These are phyloP conservation scores for Withania somnifera DNA, from an alignment of 305 asterid species.

Conservation along the genomic window DNA sequence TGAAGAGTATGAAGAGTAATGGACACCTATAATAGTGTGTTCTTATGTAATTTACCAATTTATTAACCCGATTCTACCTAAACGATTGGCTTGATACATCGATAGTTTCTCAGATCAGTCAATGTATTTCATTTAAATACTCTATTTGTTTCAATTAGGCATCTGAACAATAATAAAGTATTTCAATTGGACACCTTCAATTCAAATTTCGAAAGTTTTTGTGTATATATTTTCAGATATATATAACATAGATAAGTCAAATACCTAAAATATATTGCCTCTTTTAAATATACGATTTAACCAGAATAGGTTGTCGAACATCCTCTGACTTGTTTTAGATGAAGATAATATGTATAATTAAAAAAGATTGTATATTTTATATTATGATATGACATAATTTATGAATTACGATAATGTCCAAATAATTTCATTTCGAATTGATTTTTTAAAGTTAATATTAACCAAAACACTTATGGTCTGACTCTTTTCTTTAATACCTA, in stretches of 20 bases:
- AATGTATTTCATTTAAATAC: neutral
- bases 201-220: neutral
- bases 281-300: neutral
- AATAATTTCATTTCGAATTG: too few species aligned
- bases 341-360: neutral
- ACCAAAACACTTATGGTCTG: too few species aligned
- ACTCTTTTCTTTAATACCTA: too few species aligned
- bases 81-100: neutral
- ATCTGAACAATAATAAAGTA: neutral
- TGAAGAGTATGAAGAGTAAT: too few species aligned
- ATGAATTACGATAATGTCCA: too few species aligned
- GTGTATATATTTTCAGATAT: neutral
- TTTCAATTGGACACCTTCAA: neutral
- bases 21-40: too few species aligned
- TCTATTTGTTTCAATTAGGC: neutral
- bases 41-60: too few species aligned
- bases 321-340: neutral
- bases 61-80: neutral
- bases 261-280: neutral
- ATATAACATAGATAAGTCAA: neutral
- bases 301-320: neutral
- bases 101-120: neutral
- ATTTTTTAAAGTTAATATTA: too few species aligned
- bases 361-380: neutral
- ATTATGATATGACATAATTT: too few species aligned